Conservation (phyloP, 805 yeast genomes). For the Kodamaea kaohsiungensis region DNA sequence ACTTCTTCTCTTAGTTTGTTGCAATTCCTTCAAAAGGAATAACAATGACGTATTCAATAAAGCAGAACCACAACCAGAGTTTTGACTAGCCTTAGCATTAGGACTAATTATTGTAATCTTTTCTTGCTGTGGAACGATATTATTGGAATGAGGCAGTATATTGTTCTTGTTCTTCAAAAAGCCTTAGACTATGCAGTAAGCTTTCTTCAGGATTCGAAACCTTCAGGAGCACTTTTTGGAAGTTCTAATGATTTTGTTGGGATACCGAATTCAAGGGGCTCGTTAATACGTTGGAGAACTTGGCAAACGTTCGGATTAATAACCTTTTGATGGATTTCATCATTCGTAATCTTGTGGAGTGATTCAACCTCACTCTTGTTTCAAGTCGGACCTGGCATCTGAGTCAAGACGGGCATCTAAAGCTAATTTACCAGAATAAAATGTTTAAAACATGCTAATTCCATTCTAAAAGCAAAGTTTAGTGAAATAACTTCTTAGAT, state of each 20-base stretch:
- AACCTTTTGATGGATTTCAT: slow-evolving; percentile 39
- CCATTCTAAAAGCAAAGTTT: slow-evolving; percentile 58
- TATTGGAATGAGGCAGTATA: slow-evolving; percentile 45
- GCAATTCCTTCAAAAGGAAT: slow-evolving; percentile 52
- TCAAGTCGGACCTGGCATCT: slow-evolving; percentile 68
- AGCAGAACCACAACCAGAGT: slow-evolving; percentile 67
- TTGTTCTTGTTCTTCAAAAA: slow-evolving; percentile 53
- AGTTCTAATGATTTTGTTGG: slow-evolving; percentile 26
- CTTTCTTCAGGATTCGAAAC: slow-evolving; percentile 12
- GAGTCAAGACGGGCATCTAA: slow-evolving; percentile 58
- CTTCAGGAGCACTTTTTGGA: slow-evolving; percentile 31
- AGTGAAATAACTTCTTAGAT: slow-evolving; percentile 42
- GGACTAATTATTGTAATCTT: slow-evolving; percentile 59
- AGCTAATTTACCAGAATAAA: slow-evolving; percentile 48
- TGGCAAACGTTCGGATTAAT: slow-evolving; percentile 50
- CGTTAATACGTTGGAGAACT: slow-evolving; percentile 50
- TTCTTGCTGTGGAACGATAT: not conserved
- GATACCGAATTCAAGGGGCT: slow-evolving; percentile 29
- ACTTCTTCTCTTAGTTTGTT: slow-evolving; percentile 25
- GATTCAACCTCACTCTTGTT: slow-evolving; percentile 44
- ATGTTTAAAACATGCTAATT: slow-evolving; percentile 54
- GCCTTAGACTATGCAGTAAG: slow-evolving; percentile 51
- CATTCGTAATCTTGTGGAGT: slow-evolving; percentile 42
- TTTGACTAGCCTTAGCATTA: slow-evolving; percentile 50
- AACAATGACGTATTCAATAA: slow-evolving; percentile 47